Percentiles rank a stretch among this genome's conserved stretches.
Conservation (phyloP, 352 stramenopile species). For the Globisporangium okanoganense region DNA sequence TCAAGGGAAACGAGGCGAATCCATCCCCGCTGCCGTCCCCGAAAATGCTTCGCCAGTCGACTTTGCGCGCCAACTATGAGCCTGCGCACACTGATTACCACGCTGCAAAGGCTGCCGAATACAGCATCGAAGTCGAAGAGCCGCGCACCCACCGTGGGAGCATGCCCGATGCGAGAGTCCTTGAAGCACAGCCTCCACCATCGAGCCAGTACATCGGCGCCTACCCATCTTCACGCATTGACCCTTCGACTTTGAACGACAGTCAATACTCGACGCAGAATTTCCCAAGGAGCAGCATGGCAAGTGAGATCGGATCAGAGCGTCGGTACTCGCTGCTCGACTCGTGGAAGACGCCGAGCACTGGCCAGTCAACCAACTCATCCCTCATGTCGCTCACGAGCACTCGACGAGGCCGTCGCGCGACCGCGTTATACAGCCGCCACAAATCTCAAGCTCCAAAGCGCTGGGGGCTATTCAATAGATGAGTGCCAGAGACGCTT, state of each 20-base stretch:
- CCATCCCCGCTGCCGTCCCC: conserved; percentile 38
- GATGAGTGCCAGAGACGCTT: neutral
- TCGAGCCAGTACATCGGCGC: conserved; percentile 7
- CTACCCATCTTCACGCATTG: neutral
- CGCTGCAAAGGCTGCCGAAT: conserved; percentile 65
- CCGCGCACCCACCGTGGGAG: conserved; percentile 33
- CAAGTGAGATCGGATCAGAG: conserved; percentile 36
- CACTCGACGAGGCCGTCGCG: conserved; percentile 54
- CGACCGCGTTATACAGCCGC: conserved; percentile 55
- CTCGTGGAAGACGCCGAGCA: conserved; percentile 62
- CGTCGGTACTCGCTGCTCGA: conserved; percentile 71
- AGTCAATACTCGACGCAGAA: conserved; percentile 1
- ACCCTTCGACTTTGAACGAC: neutral
- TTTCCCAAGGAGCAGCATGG: neutral
- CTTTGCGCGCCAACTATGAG: conserved; percentile 60
- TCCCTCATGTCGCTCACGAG: conserved; percentile 73
- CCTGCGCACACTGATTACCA: conserved; percentile 67
- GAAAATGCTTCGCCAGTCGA: conserved; percentile 42
- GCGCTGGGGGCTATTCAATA: conserved; percentile 32
- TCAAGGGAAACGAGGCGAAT: conserved; percentile 38
- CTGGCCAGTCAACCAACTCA: conserved; percentile 44
- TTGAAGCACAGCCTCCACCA: conserved; percentile 7
- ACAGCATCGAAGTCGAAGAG: conserved; percentile 45
- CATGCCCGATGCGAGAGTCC: conserved; percentile 24
- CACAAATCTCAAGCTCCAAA: conserved; percentile 58